Conservation (phyloP, 345 rosid species). For the Salix purpurea region DNA sequence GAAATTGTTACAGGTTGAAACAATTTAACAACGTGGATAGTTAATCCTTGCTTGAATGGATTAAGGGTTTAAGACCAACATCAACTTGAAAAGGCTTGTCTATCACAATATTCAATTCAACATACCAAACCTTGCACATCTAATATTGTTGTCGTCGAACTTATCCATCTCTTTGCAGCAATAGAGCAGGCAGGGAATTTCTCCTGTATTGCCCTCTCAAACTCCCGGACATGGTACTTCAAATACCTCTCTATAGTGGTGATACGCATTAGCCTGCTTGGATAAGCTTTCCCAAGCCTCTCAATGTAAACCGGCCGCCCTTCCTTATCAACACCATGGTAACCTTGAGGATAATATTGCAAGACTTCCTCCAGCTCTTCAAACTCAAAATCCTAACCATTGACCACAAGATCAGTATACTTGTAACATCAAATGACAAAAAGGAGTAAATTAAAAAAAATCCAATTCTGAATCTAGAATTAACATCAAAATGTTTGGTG, state of each 20-base stretch:
- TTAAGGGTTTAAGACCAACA: neutral
- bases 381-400: conserved; percentile 74
- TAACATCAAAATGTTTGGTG: neutral
- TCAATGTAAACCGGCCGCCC: conserved; percentile 96
- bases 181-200: conserved; percentile 93
- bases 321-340: conserved; percentile 96
- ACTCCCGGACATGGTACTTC: conserved; percentile 93
- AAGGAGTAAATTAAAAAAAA: neutral
- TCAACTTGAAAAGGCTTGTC: conserved; percentile 11
- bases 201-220: conserved; percentile 79
- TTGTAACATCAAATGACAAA: neutral
- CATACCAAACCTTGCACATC: conserved; percentile 95
- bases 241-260: conserved; percentile 72
- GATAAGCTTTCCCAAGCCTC: conserved; percentile 92
- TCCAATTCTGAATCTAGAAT: neutral
- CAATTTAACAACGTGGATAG: neutral
- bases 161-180: conserved; percentile 72
- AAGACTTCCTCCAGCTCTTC: conserved; percentile 87
- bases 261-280: conserved; percentile 74
- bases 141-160: conserved; percentile 77
- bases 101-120: neutral
- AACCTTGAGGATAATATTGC: conserved; percentile 91
- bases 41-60: conserved; percentile 7
- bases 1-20: neutral
- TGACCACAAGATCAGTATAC: neutral